These are phyloP conservation scores for Neurospora sp. DNA, from an alignment of 495 filamentous ascomycete species.

Conservation along the genomic window DNA sequence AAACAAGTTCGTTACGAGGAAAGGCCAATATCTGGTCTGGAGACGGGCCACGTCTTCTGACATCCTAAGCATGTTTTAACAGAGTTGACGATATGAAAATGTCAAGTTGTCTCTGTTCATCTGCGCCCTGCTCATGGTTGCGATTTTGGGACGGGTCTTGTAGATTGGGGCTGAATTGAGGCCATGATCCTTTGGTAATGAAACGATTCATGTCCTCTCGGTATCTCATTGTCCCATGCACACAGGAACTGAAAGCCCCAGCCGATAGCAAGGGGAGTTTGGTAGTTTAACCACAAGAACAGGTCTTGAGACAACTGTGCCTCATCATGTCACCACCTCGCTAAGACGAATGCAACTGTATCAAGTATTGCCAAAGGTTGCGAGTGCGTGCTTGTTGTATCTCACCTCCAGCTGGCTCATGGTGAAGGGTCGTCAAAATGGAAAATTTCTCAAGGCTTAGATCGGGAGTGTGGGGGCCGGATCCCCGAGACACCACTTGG, in stretches of 20 bases:
- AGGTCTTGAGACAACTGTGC: neutral
- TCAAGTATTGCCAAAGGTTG: neutral
- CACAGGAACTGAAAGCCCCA: neutral
- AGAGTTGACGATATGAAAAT: neutral
- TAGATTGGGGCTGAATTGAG: neutral
- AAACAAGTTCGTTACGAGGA: neutral
- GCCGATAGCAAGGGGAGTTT: neutral
- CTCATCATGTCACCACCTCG: neutral
- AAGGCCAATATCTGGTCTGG: too few relatives aligned
- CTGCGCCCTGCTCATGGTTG: neutral
- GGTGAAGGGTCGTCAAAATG: neutral
- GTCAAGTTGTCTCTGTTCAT: neutral
- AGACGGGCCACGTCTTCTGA: neutral
- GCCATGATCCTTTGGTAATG: neutral
- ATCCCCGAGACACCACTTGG: neutral
- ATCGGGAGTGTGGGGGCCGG: neutral
- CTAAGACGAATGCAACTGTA: neutral
- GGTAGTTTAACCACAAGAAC: neutral
- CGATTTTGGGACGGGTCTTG: neutral
- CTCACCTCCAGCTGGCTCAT: neutral
- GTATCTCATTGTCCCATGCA: neutral
- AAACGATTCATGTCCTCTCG: neutral
- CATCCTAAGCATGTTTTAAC: neutral
- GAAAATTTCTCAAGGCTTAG: neutral
- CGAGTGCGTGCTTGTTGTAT: neutral